phyloP scores from a whole-genome alignment of 306 rosid genomes.

The Trifolium fragiferum region DNA sequence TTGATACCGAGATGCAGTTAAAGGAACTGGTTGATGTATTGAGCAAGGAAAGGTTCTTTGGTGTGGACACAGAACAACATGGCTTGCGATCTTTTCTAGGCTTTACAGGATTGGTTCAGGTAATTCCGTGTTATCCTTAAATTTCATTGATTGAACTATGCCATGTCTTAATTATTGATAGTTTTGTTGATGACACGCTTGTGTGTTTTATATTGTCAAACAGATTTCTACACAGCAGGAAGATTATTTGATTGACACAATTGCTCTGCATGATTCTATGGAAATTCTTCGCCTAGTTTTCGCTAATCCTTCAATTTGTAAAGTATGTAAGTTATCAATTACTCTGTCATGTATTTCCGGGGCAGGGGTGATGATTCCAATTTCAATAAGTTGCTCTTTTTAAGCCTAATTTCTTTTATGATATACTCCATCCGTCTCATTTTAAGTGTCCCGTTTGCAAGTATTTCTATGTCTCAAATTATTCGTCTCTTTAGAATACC shows the following conservation, averaged over 20 bases:
- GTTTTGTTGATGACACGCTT: constrained; percentile 7
- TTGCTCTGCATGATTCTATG: constrained; percentile 84
- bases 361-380: not conserved
- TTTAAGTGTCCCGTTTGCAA: too few species aligned
- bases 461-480: too few species aligned
- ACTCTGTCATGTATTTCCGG: constrained; percentile 10
- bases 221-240: constrained; percentile 77
- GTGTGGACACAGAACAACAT: constrained; percentile 93
- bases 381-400: constrained; percentile 15
- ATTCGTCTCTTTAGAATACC: too few species aligned
- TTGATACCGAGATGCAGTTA: constrained; percentile 3
- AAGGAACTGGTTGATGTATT: not conserved
- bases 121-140: constrained; percentile 25
- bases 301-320: constrained; percentile 74
- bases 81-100: constrained; percentile 79
- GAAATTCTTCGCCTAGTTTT: constrained; percentile 72
- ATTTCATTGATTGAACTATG: constrained; percentile 12
- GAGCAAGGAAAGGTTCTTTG: not conserved
- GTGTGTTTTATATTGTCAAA: constrained; percentile 16
- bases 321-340: constrained; percentile 57
- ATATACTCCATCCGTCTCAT: too few species aligned
- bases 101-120: constrained; percentile 86
- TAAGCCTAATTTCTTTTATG: constrained; percentile 10
- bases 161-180: constrained; percentile 25
- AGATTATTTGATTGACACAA: constrained; percentile 90